Evolutionary conservation across 2,329 filamentous ascomycete genomes (phyloP).

Genomic region (Trichoderma breve): DNA sequence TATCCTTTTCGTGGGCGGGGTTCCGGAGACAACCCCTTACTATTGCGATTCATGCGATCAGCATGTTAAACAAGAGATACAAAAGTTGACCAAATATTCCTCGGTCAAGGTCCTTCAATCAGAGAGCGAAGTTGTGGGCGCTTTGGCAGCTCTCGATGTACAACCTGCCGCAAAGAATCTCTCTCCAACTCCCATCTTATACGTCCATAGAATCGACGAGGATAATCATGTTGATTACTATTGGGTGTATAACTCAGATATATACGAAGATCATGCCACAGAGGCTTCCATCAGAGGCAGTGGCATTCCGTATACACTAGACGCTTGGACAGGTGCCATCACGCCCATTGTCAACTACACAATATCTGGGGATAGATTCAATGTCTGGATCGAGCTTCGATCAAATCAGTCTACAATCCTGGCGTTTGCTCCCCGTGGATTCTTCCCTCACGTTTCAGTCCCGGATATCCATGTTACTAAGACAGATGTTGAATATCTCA

Average conservation of each 20-base stretch:
- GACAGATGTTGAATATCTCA: not conserved
- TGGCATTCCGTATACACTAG: not conserved
- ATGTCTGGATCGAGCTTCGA: not conserved
- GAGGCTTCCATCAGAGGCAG: not conserved
- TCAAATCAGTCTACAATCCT: not conserved
- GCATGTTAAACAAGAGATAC: not conserved
- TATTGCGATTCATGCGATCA: slow-evolving; percentile 6
- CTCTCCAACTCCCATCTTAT: not conserved
- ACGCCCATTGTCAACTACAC: not conserved
- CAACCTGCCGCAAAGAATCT: not conserved
- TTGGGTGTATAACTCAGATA: slow-evolving; percentile 8
- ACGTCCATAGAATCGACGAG: not conserved
- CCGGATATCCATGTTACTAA: not conserved
- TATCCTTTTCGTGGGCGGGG: not conserved
- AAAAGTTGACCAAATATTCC: not conserved
- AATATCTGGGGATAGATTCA: slow-evolving; percentile 1
- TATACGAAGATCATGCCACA: not conserved
- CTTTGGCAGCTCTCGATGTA: not conserved
- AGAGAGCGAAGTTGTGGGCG: not conserved
- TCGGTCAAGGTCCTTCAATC: not conserved
- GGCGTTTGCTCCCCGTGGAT: not conserved
- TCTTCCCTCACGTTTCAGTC: not conserved
- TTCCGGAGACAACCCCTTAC: not conserved
- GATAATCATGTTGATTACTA: not conserved
- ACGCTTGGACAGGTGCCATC: not conserved